Conservation (phyloP, 257 asterid species). For the Solanum virginianum region DNA sequence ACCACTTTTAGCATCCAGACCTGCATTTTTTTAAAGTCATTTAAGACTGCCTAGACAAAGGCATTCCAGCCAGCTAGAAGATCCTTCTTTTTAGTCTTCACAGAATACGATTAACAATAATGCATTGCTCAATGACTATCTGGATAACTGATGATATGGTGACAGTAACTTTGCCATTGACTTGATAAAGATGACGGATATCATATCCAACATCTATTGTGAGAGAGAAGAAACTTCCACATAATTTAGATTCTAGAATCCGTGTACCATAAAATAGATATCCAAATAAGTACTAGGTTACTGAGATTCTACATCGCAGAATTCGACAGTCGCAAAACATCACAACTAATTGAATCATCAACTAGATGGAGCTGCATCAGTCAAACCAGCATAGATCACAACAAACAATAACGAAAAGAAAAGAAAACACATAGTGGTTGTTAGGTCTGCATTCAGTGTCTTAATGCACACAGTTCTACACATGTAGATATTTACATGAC, state of each 20-base stretch:
- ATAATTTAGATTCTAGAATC: background rate
- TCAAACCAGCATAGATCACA: background rate
- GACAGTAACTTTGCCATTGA: background rate
- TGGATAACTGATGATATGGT: background rate
- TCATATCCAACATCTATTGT: background rate
- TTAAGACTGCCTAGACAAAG: background rate
- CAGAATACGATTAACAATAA: background rate
- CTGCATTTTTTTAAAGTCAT: background rate
- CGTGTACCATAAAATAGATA: background rate
- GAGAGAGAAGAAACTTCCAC: background rate
- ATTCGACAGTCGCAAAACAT: background rate
- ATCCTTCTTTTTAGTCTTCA: background rate
- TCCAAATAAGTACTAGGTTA: background rate
- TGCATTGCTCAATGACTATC: background rate
- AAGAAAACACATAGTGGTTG: background rate
- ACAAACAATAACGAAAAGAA: background rate
- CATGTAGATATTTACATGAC: background rate
- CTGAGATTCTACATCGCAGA: background rate
- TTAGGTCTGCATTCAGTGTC: background rate
- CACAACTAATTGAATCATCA: background rate
- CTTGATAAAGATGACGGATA: background rate
- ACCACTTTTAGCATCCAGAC: background rate
- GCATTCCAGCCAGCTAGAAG: background rate
- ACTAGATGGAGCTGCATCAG: background rate
- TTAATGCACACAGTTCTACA: background rate